Evolutionary conservation across 2,329 filamentous ascomycete genomes (phyloP), one percentile per base, ranked within the genome.

Genomic region (Calycina herbarum): DNA sequence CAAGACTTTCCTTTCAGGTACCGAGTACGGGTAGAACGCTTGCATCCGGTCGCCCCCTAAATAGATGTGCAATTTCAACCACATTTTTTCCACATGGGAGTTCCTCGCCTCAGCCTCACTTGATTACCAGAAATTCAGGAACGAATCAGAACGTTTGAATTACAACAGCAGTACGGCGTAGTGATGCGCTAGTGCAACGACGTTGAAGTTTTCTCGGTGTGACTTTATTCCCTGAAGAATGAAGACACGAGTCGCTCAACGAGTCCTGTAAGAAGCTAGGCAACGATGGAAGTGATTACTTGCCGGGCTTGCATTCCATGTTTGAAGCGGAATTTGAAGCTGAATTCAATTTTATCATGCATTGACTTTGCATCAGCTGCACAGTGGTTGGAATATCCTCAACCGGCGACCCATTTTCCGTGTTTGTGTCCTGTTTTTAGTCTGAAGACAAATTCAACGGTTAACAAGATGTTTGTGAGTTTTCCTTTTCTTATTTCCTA

Each of bases 21-120:
- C n/a, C n/a, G 45, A 51, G n/a, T 24, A 51, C n/a, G 7, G 45
- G n/a, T 51, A 24, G 7, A 51, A 51, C 27, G 6, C 45, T 24
- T 51, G n/a, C n/a, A 24, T 51, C 45, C 45, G n/a, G 45, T 51
- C 45, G 7, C 17, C 5, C 45, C 45, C 17, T 24, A 51, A 27
- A 51, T 51, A 51, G n/a, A 51, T 24, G 45, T 51, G n/a, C 20
- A 51, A 51, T 24, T 20, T 51, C n/a, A 51, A 51, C 45, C 20
- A 51, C n/a, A 24, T 27, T 24, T 51, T 45, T 24, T 4, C n/a
- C n/a, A 51, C 45, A 51, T 51, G 45, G 45, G 7, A 51, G 45
- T 51, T 51, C n/a, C n/a, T 51, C 45, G 45, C n/a, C 45, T 51
- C 45, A 27, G 45, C 45, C 45, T 51, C n/a, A 51, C 45, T 51